Evolutionary conservation across 371 early-diverging fungal species (phyloP), one percentile per base, ranked within the genome.

Genomic region (Rozella allomycis): DNA sequence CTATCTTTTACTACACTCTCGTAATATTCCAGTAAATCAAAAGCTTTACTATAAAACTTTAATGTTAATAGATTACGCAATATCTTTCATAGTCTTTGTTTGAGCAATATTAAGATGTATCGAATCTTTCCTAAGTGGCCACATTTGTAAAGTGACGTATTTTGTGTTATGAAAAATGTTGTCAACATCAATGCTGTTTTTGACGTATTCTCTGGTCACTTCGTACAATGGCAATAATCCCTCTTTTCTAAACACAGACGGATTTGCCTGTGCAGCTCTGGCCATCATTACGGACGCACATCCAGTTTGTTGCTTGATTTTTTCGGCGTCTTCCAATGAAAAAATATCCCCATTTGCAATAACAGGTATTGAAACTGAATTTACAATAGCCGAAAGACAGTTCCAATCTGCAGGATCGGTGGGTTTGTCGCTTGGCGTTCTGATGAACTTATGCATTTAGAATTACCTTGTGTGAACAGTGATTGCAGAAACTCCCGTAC

Each of bases 271-370:
- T 1, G 33, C 33, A 14, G 33, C 33, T 23, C 33, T 20, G 6
- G 33, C 33, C 3, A 32, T 32, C 33, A 32, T 32, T 8, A 32
- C 23, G 6, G 23, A 20, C 2, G 13, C n/a, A 8, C 21, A 11
- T 10, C 19, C 33, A 11, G 12, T 11, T 3, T 28, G 45, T 34
- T 40, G 54, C 69, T 46, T 21, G 70, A 73, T 56, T 30, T 49
- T 49, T 20, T 54, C 47, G 29, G 77, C 52, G 41, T 84, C 75
- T 3, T 51, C 50, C 20, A 52, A 55, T 17, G 50, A 43, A 30
- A 53, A 74, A 2, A 90, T 49, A 52, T 93, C 94, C 2, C 94
- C 94, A 47, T 93, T 93, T 1, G 80, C 81, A 33, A 85, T 74
- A 11, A 93, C 66, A 0, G 87, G 94, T 30, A 86, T 71, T 12